These are phyloP conservation scores for Yarrowia sp. DNA, from an alignment of 805 yeast species.

Conservation along the genomic window DNA sequence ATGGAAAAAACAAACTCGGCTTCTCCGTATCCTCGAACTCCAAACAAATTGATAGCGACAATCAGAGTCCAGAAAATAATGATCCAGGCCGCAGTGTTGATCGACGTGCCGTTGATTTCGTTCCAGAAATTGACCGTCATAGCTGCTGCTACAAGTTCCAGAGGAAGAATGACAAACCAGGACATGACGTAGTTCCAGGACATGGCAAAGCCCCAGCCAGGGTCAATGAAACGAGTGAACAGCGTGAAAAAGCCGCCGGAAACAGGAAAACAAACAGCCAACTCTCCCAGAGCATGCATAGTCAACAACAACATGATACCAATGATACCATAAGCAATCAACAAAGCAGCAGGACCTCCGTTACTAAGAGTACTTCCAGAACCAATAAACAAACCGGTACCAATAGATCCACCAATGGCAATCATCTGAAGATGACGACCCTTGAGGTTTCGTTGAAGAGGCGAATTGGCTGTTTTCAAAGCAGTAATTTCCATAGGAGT, in stretches of 20 bases:
- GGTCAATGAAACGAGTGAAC: slow-evolving; percentile 57
- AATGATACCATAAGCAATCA: background rate
- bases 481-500: slow-evolving; percentile 40
- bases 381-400: slow-evolving; percentile 60
- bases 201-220: slow-evolving; percentile 61
- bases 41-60: background rate
- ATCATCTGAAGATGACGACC: slow-evolving; percentile 34
- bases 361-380: background rate
- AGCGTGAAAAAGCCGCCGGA: slow-evolving; percentile 55
- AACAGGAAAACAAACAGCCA: slow-evolving; percentile 46
- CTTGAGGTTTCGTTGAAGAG: slow-evolving; percentile 46
- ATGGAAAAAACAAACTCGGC: slow-evolving; percentile 11
- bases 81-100: slow-evolving; percentile 10
- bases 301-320: background rate
- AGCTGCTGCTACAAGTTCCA: slow-evolving; percentile 58
- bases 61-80: background rate
- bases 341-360: background rate
- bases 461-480: slow-evolving; percentile 49
- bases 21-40: background rate
- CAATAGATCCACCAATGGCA: slow-evolving; percentile 49
- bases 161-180: slow-evolving; percentile 57
- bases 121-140: slow-evolving; percentile 6
- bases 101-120: background rate
- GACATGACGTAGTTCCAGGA: slow-evolving; percentile 66
- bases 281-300: background rate